Conservation (phyloP, 2,329 filamentous ascomycete species). For the Plectosphaerella cucumerina region DNA sequence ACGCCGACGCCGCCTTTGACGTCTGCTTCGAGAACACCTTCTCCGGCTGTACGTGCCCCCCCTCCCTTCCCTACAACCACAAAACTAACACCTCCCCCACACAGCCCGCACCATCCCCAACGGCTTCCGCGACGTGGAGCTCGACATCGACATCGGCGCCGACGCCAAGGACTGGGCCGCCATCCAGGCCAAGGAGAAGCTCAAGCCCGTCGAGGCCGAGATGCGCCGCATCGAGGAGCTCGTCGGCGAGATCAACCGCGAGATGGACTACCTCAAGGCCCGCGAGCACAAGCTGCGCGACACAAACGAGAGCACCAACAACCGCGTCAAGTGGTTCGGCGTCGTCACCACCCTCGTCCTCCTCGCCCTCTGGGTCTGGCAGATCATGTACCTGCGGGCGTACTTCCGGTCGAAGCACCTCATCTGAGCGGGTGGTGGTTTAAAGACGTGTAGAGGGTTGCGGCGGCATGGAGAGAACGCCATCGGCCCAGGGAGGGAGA, state of each 20-base stretch:
- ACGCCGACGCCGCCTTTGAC: conserved; percentile 88
- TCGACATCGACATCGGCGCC: conserved; percentile 93
- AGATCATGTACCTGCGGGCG: conserved; percentile 93
- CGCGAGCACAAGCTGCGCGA: conserved; percentile 95
- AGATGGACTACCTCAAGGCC: conserved; percentile 92
- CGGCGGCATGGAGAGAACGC: too few species aligned
- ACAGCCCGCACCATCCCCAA: conserved; percentile 34
- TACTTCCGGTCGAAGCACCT: conserved; percentile 70
- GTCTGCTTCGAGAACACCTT: conserved; percentile 92
- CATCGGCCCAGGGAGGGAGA: too few species aligned
- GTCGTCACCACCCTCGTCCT: conserved; percentile 90
- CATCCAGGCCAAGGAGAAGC: conserved; percentile 93
- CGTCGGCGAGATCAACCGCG: conserved; percentile 78
- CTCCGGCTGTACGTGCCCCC: conserved; percentile 55
- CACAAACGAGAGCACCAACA: conserved; percentile 99
- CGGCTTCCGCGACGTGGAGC: conserved; percentile 71
- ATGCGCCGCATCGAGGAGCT: conserved; percentile 89
- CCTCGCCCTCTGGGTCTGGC: conserved; percentile 86
- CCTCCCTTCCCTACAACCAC: background rate
- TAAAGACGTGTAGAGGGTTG: too few species aligned
- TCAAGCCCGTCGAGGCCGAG: conserved; percentile 95
- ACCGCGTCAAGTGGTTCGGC: conserved; percentile 97
- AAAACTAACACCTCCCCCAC: conserved; percentile 7
- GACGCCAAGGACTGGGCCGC: conserved; percentile 98
- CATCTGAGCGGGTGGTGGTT: background rate